phyloP scores from a whole-genome alignment of 345 rosid genomes.

The Schrenkiella parvula region DNA sequence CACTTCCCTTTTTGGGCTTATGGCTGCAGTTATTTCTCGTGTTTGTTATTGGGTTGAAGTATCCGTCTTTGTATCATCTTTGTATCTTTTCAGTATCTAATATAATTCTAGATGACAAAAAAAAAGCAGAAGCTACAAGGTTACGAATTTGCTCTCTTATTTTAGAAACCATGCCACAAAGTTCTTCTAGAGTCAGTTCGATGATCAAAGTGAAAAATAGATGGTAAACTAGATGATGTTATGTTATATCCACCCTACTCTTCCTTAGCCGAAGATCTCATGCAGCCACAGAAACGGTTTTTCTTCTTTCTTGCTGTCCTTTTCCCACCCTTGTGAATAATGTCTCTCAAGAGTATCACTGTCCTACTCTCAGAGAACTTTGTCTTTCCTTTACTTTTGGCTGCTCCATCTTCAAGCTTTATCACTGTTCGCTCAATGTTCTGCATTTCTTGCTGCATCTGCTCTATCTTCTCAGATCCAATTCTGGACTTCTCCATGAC shows the following conservation, averaged over 20 bases:
- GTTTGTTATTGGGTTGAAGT: too few species aligned
- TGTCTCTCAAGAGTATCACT: constrained; percentile 60
- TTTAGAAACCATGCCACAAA: constrained; percentile 3
- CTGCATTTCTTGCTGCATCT: constrained; percentile 74
- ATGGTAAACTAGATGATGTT: constrained; percentile 21
- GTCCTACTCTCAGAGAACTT: constrained; percentile 45
- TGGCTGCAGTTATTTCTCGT: too few species aligned
- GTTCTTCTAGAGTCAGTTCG: constrained; percentile 29
- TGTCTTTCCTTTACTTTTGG: constrained; percentile 45
- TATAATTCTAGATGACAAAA: too few species aligned
- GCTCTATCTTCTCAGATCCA: constrained; percentile 73
- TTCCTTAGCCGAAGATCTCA: constrained; percentile 50
- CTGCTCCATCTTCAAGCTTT: constrained; percentile 68
- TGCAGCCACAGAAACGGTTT: constrained; percentile 66
- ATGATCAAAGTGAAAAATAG: constrained; percentile 11
- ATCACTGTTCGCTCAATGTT: constrained; percentile 55
- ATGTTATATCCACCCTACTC: constrained; percentile 36
- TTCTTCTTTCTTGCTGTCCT: constrained; percentile 51
- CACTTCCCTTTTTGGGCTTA: too few species aligned
- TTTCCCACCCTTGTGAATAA: constrained; percentile 54
- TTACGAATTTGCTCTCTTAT: constrained; percentile 13
- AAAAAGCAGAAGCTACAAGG: constrained; percentile 16
- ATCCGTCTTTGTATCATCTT: too few species aligned
- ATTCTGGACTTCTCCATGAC: constrained; percentile 53
- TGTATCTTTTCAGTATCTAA: too few species aligned